These are phyloP conservation scores for Yamadazyma pseudoaaseri DNA, from an alignment of 1,139 yeast species.

Conservation along the genomic window DNA sequence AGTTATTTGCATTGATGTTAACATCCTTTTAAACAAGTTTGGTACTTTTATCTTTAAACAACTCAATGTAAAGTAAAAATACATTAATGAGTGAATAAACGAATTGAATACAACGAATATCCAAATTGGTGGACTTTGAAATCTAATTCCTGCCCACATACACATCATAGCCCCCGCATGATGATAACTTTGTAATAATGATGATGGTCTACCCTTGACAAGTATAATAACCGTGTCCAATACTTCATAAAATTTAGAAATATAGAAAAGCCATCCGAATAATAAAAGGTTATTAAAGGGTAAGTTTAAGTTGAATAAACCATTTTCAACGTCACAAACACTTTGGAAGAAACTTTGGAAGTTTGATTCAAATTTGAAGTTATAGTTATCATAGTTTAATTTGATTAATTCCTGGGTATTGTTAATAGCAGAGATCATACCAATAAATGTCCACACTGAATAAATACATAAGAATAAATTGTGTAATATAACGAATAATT, in stretches of 20 bases:
- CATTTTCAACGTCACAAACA: constrained; percentile 60
- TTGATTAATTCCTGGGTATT: constrained; percentile 31
- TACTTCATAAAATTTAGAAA: constrained; percentile 73
- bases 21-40: constrained; percentile 51
- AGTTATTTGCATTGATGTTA: constrained; percentile 68
- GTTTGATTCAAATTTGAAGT: constrained; percentile 12
- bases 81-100: constrained; percentile 72
- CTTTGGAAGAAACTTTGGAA: constrained; percentile 49
- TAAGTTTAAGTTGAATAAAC: constrained; percentile 60
- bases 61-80: constrained; percentile 65
- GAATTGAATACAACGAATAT: constrained; percentile 79
- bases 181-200: constrained; percentile 71
- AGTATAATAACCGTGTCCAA: constrained; percentile 67
- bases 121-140: constrained; percentile 77
- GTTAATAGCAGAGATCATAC: constrained; percentile 57
- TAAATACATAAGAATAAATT: constrained; percentile 62
- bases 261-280: constrained; percentile 67
- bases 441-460: constrained; percentile 71
- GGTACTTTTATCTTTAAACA: constrained; percentile 65
- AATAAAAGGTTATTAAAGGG: constrained; percentile 22
- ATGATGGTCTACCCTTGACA: constrained; percentile 67
- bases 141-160: constrained; percentile 80
- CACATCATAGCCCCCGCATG: constrained; percentile 84
- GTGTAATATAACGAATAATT: constrained; percentile 58
- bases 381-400: constrained; percentile 12